Conservation (phyloP, 257 asterid species). For the Cordia subcordata region DNA sequence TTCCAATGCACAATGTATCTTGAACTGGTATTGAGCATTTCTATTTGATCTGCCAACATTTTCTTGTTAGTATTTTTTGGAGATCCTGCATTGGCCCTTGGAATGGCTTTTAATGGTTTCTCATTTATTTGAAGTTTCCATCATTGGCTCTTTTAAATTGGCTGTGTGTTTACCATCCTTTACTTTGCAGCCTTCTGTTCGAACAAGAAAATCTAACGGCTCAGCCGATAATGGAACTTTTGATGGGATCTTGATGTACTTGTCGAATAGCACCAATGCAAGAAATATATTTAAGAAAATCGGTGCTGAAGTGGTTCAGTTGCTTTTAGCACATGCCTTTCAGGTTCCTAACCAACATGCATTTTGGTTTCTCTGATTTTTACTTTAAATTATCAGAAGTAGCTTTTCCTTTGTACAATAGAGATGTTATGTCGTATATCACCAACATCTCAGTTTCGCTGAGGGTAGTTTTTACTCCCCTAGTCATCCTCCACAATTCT, state of each 20-base stretch:
- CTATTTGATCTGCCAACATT: not conserved
- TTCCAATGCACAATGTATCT: not conserved
- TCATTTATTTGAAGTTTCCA: not conserved
- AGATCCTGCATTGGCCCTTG: slow-evolving; percentile 4
- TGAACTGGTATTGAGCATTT: not conserved
- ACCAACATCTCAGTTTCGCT: too few relatives aligned
- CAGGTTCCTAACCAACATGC: slow-evolving; percentile 30
- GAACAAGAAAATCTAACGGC: slow-evolving; percentile 55
- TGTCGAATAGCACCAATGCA: slow-evolving; percentile 54
- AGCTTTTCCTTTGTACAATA: too few relatives aligned
- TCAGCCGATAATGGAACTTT: slow-evolving; percentile 35
- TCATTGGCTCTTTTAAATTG: too few relatives aligned
- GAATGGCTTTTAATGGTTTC: not conserved
- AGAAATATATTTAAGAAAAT: slow-evolving; percentile 57
- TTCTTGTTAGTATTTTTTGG: too few relatives aligned
- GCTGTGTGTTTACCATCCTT: slow-evolving; percentile 10
- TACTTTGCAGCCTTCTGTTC: slow-evolving; percentile 55
- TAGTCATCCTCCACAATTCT: not conserved
- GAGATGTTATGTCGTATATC: too few relatives aligned
- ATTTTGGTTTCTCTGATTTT: too few relatives aligned
- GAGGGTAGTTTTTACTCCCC: not conserved
- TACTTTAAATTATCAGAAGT: not conserved
- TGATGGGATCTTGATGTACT: slow-evolving; percentile 59
- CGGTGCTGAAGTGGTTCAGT: slow-evolving; percentile 54
- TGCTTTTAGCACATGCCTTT: slow-evolving; percentile 75